Base-by-base conservation (phyloP, 148 eudicot genomes). In the Bassia scoparia region DNA sequence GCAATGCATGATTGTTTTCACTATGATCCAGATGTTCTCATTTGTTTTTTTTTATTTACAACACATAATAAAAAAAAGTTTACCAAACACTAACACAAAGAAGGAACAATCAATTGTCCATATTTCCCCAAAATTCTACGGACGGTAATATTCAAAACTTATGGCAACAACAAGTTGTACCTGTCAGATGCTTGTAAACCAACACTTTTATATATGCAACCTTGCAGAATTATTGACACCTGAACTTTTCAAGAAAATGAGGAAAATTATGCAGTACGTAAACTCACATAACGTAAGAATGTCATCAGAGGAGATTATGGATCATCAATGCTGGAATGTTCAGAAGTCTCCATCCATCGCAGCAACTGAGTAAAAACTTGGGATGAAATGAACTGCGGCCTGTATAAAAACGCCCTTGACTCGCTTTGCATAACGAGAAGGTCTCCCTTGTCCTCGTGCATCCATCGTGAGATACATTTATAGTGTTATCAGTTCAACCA, bases 301-400 rank as follows among this genome's bases (percentile, higher is more conserved):
- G 69, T 90, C 90, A 77, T 90, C 88, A 71, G 81, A 86, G 14
- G 96, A 81, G 78, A 85, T 87, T 78, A 74, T 90, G 87, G 76
- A 93, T 84, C 62, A 83, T 80, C 53, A n/a, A n/a, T 80, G 77
- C 67, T 81, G 96, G 75, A 93, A 82, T 93, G 98, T 56, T 86
- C 89, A 59, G 98, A 91, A 67, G 98, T 93, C 85, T 93, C 98
- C 96, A 81, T 93, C 98, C 96, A 89, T 87, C 71, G 98, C 96
- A 68, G 98, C 92, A 77, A 93, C 77, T 21, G 94, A 90, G 71
- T 93, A 93, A 79, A 93, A 93, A 85, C 98, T 93, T 70, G 98
- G 85, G 44, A 91, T 69, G 76, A 86, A 89, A 79, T 89, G 98
- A 43, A 87, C 84, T 79, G 87, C 88, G 35, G 98, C 90, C 78